Conservation (phyloP, 768 basidiomycete genomes). For the Auricularia cornea region DNA sequence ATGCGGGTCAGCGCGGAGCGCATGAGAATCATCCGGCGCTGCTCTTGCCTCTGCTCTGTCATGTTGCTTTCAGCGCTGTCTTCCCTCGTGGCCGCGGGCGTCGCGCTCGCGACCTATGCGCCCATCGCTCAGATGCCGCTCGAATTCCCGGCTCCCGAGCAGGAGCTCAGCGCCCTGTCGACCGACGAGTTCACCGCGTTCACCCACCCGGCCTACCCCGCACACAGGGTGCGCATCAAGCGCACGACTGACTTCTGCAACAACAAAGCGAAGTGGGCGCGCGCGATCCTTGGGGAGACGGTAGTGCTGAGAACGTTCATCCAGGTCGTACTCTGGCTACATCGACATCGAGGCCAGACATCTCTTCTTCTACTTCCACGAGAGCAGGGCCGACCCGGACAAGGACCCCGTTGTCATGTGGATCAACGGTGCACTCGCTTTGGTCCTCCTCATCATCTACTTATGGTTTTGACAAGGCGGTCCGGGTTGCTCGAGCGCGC, state of each 20-base stretch:
- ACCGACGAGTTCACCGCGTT: constrained; percentile 4
- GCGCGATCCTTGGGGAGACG: not conserved
- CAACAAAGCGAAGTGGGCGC: not conserved
- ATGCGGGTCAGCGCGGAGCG: too few species aligned
- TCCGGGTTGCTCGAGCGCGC: constrained; percentile 46
- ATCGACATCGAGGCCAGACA: constrained; percentile 9
- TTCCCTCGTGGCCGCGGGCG: too few species aligned
- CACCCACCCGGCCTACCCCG: constrained; percentile 1
- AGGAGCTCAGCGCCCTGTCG: constrained; percentile 2
- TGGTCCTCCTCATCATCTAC: not conserved
- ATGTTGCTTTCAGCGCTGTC: too few species aligned
- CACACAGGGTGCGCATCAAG: constrained; percentile 7
- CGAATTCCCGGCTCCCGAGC: not conserved
- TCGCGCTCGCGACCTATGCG: too few species aligned
- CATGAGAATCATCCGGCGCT: too few species aligned
- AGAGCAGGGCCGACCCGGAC: constrained; percentile 17
- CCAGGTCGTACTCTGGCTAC: constrained; percentile 12
- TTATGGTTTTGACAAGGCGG: constrained; percentile 29
- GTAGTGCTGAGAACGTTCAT: not conserved
- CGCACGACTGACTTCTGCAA: constrained; percentile 9
- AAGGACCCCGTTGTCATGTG: constrained; percentile 21
- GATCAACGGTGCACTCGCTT: constrained; percentile 14
- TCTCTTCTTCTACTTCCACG: constrained; percentile 19
- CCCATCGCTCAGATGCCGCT: not conserved
- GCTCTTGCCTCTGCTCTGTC: too few species aligned